phyloP scores from a whole-genome alignment of 441 rosid species.

The Hura crepitans region DNA sequence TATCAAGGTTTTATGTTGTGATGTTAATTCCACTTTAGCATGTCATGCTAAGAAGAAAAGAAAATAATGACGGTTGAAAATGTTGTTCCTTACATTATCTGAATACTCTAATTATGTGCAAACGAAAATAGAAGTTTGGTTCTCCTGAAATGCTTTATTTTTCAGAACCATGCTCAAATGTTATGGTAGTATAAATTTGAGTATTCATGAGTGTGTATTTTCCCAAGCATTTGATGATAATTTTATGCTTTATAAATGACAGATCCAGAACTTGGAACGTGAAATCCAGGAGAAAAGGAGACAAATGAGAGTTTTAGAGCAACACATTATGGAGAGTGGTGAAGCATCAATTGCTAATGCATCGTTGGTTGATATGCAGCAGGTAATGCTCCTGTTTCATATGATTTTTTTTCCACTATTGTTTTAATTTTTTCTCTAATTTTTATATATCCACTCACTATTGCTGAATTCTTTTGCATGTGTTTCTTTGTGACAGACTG shows the following conservation, averaged over 20 bases:
- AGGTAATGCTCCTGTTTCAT: constrained; percentile 44
- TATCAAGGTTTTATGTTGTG: background rate
- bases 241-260: constrained; percentile 27
- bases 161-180: constrained; percentile 9
- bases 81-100: background rate
- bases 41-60: background rate
- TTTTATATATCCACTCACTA: constrained; percentile 12
- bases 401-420: background rate
- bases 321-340: constrained; percentile 77
- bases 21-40: constrained; percentile 3
- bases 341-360: constrained; percentile 93
- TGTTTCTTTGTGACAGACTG: constrained; percentile 53
- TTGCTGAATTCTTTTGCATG: constrained; percentile 21
- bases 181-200: background rate
- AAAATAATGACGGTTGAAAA: background rate
- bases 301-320: constrained; percentile 83
- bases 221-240: constrained; percentile 10
- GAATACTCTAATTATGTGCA: background rate
- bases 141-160: constrained; percentile 14
- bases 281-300: constrained; percentile 90
- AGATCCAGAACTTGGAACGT: constrained; percentile 81
- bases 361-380: constrained; percentile 91
- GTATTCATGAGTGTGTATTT: background rate
- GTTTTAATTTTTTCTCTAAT: background rate
- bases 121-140: background rate